Evolutionary conservation across 495 filamentous ascomycete genomes (phyloP), one percentile per base, ranked within the genome.

Genomic region (Daldinia childiae): DNA sequence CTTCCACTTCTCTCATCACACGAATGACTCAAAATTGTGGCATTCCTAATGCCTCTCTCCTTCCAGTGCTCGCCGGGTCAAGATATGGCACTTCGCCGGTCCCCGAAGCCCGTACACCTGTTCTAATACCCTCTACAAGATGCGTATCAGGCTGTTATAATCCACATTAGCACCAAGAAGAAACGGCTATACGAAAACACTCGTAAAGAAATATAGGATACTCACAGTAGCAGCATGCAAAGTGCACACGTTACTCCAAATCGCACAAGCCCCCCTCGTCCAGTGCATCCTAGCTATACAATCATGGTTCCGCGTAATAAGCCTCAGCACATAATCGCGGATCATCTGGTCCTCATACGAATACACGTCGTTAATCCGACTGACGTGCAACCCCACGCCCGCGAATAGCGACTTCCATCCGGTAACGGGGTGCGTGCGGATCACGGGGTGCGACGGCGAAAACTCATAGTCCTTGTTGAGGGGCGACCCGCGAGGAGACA

Each of bases 361-460:
- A 6, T 75, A 72, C 14, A 82, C 78, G 41, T 64, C 78, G 64
- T 82, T 69, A 62, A 84, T 83, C 15, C 76, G 73, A 19, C 72
- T 78, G 17, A 81, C 79, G 51, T 84, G 81, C 11, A 82, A 62
- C 0, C 80, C 82, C 4, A 80, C 76, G 15, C 79, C 81, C 3
- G 80, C 81, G 65, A 83, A 85, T 15, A 87, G 52, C 12, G 77
- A 69, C 71, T 86, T 87, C 82, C 82, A 83, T 3, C 81, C 81
- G 0, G 85, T 87, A 2, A 84, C 79, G 0, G 82, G 83, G 62
- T 86, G 81, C 4, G 85, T 85, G 39, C 83, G 77, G 19, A 86
- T 67, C 11, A 84, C 79, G 43, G 82, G 83, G 65, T 85, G 82
- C 12, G 68, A 68, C 2, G 79, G 79, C 34, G 75, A 62, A 66